Evolutionary conservation across 1,139 yeast species (phyloP).

Genomic region (Yamadazyma friedrichii): DNA sequence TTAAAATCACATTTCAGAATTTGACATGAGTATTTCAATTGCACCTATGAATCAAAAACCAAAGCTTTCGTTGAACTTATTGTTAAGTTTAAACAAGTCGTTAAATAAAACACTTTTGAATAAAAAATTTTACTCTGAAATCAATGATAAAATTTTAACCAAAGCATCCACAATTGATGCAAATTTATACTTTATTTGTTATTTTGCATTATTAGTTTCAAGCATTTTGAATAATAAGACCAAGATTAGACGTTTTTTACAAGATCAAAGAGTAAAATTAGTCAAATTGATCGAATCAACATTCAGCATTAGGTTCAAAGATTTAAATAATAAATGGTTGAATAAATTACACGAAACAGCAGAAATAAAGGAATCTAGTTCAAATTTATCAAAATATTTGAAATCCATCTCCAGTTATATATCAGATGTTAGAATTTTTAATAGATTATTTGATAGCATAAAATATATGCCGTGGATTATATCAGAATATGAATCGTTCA

Average conservation of each 20-base stretch:
- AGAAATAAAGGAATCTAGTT: constrained; percentile 15
- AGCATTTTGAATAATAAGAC: constrained; percentile 41
- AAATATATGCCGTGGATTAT: constrained; percentile 52
- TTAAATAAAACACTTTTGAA: constrained; percentile 28
- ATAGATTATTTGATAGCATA: constrained; percentile 52
- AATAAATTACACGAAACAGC: constrained; percentile 5
- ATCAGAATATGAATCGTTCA: constrained; percentile 34
- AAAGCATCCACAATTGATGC: constrained; percentile 38
- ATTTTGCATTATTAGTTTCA: constrained; percentile 41
- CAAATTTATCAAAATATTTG: constrained; percentile 38
- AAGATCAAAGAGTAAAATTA: constrained; percentile 26
- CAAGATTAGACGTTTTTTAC: constrained; percentile 29
- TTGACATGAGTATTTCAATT: constrained; percentile 17
- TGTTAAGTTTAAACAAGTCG: constrained; percentile 22
- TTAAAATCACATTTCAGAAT: too few relatives aligned
- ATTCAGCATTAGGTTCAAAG: constrained; percentile 19
- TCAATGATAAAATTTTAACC: constrained; percentile 40
- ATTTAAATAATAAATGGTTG: constrained; percentile 17
- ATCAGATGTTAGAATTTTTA: constrained; percentile 54
- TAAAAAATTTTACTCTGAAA: constrained; percentile 42
- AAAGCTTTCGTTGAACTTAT: constrained; percentile 13
- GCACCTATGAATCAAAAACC: constrained; percentile 15
- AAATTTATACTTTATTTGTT: constrained; percentile 44
- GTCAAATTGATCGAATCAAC: constrained; percentile 16
- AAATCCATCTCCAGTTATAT: constrained; percentile 45